These are phyloP conservation scores for Cladosporium colombiae DNA, from an alignment of 2,329 filamentous ascomycete genomes.

Conservation along the genomic window DNA sequence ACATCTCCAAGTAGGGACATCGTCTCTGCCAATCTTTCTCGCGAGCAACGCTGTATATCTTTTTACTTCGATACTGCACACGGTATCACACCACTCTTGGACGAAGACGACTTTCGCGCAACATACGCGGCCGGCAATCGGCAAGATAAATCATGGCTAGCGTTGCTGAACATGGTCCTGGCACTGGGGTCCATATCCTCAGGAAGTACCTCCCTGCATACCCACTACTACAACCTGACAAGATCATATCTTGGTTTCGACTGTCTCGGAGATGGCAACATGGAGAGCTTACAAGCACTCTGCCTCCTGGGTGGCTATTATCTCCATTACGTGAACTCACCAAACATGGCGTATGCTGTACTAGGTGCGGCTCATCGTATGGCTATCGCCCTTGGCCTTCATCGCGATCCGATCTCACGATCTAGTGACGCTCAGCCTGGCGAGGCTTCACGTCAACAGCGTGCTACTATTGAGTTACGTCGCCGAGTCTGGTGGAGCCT, in stretches of 20 bases:
- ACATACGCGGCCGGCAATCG: not conserved
- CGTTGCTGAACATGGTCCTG: slow-evolving; percentile 1
- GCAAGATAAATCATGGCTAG: not conserved
- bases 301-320: not conserved
- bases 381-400: not conserved
- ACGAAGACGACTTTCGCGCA: not conserved
- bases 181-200: not conserved
- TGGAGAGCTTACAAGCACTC: slow-evolving; percentile 1
- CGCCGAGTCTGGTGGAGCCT: slow-evolving; percentile 3
- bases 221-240: not conserved
- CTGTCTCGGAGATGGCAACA: not conserved
- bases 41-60: not conserved
- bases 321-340: not conserved
- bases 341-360: slow-evolving; percentile 4
- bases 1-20: not conserved
- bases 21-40: not conserved
- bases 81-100: not conserved
- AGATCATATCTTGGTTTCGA: not conserved
- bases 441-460: not conserved
- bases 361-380: not conserved
- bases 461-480: not conserved
- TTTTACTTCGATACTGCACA: not conserved
- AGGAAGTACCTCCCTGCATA: not conserved
- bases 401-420: not conserved
- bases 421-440: not conserved